Percentiles rank a stretch among this genome's conserved stretches.
phyloP scores from a whole-genome alignment of 1,284 basidiomycete genomes.

The Pyrrhoderma noxium region DNA sequence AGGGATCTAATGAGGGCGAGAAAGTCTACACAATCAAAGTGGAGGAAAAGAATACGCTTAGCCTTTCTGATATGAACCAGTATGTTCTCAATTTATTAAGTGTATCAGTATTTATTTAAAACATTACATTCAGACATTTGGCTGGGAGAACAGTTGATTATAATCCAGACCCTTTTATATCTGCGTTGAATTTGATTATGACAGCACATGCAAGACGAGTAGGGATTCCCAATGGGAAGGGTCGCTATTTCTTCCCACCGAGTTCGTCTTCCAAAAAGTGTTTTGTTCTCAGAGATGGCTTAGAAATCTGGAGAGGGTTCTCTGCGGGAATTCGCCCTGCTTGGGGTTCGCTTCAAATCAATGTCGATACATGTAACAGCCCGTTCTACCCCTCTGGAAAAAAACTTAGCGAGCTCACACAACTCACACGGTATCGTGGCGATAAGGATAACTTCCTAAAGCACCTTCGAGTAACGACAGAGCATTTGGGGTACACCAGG shows the following conservation, averaged over 20 bases:
- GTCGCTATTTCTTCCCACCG: constrained; percentile 53
- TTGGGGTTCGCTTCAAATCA: constrained; percentile 62
- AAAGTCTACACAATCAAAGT: constrained; percentile 49
- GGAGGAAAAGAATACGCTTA: constrained; percentile 38
- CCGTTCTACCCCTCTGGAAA: constrained; percentile 56
- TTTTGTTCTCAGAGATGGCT: constrained; percentile 36
- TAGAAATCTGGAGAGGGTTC: constrained; percentile 58
- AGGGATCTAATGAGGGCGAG: constrained; percentile 33
- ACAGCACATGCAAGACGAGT: constrained; percentile 47
- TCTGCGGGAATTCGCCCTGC: constrained; percentile 59
- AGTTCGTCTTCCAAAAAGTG: constrained; percentile 30
- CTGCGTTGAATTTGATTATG: constrained; percentile 59
- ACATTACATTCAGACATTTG: constrained; percentile 38
- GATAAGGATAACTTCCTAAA: constrained; percentile 38
- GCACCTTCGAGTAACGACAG: constrained; percentile 50
- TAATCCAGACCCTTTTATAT: constrained; percentile 46
- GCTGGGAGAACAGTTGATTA: constrained; percentile 39
- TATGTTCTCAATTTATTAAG: constrained; percentile 28
- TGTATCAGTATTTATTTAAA: constrained; percentile 2
- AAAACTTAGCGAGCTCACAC: constrained; percentile 47
- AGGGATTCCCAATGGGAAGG: constrained; percentile 49
- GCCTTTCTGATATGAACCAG: constrained; percentile 38
- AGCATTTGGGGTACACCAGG: constrained; percentile 45
- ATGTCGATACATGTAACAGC: constrained; percentile 68
- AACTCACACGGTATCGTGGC: constrained; percentile 33